Evolutionary conservation across 176 grass and related monocot species (phyloP).

Genomic region (Juncus inflexus): DNA sequence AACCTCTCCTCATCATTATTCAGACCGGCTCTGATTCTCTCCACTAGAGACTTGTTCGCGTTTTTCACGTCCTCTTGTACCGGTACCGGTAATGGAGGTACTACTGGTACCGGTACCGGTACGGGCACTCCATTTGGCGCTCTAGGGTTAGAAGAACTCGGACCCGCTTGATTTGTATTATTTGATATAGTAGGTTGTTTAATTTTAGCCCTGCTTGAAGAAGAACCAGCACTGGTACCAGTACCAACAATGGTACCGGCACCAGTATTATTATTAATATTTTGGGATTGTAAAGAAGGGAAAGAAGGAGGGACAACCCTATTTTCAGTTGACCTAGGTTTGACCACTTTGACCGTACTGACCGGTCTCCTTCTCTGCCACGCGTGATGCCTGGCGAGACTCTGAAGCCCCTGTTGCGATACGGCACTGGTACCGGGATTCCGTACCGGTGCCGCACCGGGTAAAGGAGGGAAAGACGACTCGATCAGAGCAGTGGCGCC

Average conservation of each 20-base stretch:
- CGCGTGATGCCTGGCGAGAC: constrained; percentile 65
- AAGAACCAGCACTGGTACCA: constrained; percentile 11
- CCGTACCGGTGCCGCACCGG: constrained; percentile 34
- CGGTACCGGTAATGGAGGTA: constrained; percentile 20
- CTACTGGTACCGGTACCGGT: constrained; percentile 28
- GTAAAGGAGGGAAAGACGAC: constrained; percentile 90
- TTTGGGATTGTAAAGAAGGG: background rate
- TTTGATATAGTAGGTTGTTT: constrained; percentile 56
- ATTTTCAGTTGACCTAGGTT: constrained; percentile 36
- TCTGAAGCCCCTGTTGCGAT: constrained; percentile 47
- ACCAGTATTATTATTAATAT: constrained; percentile 10
- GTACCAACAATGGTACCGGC: background rate
- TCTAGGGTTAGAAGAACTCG: constrained; percentile 19
- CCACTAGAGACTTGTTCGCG: constrained; percentile 69
- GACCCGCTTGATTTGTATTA: constrained; percentile 52
- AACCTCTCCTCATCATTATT: constrained; percentile 73
- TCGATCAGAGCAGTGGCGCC: constrained; percentile 46
- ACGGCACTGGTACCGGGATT: constrained; percentile 16
- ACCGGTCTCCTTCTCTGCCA: constrained; percentile 54
- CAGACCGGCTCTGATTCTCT: constrained; percentile 61
- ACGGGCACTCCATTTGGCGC: constrained; percentile 26
- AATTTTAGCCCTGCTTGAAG: constrained; percentile 27
- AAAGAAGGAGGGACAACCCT: constrained; percentile 23
- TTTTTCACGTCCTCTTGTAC: constrained; percentile 40
- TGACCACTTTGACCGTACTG: constrained; percentile 47